A percentile compares a stretch with the other conserved stretches of the same genome.
Conservation (phyloP, 2,329 filamentous ascomycete genomes). For the Pseudogymnoascus sp. region DNA sequence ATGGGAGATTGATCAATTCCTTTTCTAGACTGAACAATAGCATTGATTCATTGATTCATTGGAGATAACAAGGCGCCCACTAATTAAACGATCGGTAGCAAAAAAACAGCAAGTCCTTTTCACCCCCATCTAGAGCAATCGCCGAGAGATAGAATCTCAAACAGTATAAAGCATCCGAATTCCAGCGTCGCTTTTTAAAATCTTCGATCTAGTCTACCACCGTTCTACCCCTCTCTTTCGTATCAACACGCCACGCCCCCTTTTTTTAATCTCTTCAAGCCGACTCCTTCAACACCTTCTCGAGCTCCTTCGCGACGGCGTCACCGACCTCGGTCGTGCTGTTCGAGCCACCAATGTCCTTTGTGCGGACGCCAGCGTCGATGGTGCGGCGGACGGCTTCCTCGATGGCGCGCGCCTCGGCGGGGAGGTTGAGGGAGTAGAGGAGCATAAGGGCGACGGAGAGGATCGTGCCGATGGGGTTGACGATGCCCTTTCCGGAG, state of each 20-base stretch:
- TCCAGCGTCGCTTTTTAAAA: constrained; percentile 6
- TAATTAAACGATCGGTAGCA: neutral
- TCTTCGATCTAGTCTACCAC: neutral
- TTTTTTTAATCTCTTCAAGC: neutral
- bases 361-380: constrained; percentile 69
- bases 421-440: constrained; percentile 76
- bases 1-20: neutral
- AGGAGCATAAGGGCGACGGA: constrained; percentile 94
- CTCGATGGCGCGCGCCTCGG: constrained; percentile 72
- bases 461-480: constrained; percentile 84
- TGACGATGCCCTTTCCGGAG: constrained; percentile 82
- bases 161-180: neutral
- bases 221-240: constrained; percentile 11
- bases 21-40: neutral
- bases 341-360: constrained; percentile 72
- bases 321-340: constrained; percentile 76
- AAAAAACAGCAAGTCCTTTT: neutral
- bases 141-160: neutral
- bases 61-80: neutral
- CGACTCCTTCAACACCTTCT: constrained; percentile 47
- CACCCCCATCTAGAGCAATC: neutral
- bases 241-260: neutral
- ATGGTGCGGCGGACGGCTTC: constrained; percentile 72
- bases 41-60: constrained; percentile 3
- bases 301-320: constrained; percentile 67